These are phyloP conservation scores for Stephania cephalantha DNA, from an alignment of 164 flowering plant genomes.

Conservation along the genomic window DNA sequence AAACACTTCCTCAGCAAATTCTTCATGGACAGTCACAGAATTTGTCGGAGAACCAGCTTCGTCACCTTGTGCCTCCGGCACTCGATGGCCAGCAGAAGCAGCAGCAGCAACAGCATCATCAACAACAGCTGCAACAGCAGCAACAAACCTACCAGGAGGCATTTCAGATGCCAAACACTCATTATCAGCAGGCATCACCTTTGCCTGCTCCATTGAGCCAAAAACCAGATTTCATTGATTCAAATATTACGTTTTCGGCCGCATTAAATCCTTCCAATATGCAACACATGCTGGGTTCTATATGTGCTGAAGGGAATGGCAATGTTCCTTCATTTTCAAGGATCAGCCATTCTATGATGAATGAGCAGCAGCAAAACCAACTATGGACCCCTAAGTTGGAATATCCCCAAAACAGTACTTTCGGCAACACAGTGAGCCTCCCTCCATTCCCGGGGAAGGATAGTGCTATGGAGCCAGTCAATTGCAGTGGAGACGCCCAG, in stretches of 20 bases:
- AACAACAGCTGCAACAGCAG: constrained; percentile 18
- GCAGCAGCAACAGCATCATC: constrained; percentile 28
- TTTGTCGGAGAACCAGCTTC: constrained; percentile 32
- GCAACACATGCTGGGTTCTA: constrained; percentile 46
- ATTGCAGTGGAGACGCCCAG: constrained; percentile 45
- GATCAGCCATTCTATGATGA: constrained; percentile 35
- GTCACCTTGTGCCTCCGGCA: constrained; percentile 38
- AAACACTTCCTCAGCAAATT: constrained; percentile 35
- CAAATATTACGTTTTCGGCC: constrained; percentile 35
- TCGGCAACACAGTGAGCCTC: constrained; percentile 32
- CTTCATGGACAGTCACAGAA: constrained; percentile 41
- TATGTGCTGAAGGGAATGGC: constrained; percentile 40
- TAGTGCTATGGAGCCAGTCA: constrained; percentile 36
- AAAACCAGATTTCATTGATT: constrained; percentile 43
- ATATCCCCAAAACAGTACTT: constrained; percentile 29
- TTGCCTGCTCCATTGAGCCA: constrained; percentile 39
- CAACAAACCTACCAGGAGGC: constrained; percentile 37
- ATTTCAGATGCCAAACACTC: constrained; percentile 41
- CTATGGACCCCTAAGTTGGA: constrained; percentile 44
- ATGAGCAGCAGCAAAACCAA: constrained; percentile 46
- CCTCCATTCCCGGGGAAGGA: constrained; percentile 43
- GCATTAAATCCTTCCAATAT: constrained; percentile 31
- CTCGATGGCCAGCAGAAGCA: constrained; percentile 33
- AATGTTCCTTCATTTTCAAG: constrained; percentile 35
- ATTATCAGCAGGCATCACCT: constrained; percentile 42